Conservation (phyloP, 768 basidiomycete genomes). For the Coprinopsis marcescibilis region DNA sequence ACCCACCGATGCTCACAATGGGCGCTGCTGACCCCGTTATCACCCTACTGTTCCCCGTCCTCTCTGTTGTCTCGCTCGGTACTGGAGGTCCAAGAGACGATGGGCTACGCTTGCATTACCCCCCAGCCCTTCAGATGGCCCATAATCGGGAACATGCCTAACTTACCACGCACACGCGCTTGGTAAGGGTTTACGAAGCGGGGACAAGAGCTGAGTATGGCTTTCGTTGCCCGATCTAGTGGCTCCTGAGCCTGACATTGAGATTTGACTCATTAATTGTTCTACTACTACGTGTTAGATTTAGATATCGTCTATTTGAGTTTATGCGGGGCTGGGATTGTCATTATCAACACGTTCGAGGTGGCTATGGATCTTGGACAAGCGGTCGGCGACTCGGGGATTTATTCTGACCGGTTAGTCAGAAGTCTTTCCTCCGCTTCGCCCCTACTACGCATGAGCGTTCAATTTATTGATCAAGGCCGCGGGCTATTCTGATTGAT, state of each 20-base stretch:
- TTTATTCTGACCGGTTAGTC: slow-evolving; percentile 10
- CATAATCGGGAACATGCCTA: not conserved
- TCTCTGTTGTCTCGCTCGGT: too few species aligned
- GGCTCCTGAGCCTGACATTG: too few species aligned
- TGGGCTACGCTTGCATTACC: not conserved
- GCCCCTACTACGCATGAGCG: not conserved
- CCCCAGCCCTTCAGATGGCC: not conserved
- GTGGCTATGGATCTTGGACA: slow-evolving; percentile 11
- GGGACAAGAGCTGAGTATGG: not conserved
- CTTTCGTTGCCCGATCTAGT: not conserved
- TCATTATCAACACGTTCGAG: slow-evolving; percentile 9
- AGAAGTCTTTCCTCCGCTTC: not conserved
- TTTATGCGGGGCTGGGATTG: not conserved
- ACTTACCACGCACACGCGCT: not conserved
- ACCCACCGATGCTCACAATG: too few species aligned
- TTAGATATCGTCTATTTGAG: slow-evolving; percentile 7
- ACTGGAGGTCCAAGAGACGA: not conserved
- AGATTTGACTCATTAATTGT: not conserved
- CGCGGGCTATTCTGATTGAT: not conserved
- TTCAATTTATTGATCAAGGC: not conserved
- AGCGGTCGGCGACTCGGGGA: slow-evolving; percentile 7
- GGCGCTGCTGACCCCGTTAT: too few species aligned
- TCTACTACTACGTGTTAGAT: not conserved
- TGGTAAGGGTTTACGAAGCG: not conserved
- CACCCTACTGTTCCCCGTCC: too few species aligned